Evolutionary conservation across 2,329 filamentous ascomycete genomes (phyloP), one percentile per base, ranked within the genome.

Genomic region (Epichloe brachyelytri): DNA sequence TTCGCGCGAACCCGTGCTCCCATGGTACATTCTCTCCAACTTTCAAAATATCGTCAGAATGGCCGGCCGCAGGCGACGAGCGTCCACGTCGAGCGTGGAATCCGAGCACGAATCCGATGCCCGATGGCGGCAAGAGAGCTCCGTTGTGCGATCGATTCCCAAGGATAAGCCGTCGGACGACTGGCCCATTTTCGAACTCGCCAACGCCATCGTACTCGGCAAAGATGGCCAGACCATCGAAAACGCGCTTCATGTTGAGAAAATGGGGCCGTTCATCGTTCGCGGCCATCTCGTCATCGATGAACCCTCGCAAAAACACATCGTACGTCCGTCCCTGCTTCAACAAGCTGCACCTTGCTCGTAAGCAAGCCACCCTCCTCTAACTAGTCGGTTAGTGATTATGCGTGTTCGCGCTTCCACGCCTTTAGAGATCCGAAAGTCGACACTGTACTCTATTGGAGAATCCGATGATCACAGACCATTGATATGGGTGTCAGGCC

Each of bases 171-270:
- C 71, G 49, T 62, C 68, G 12, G 70, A 79, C 57, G 66, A 79
- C 15, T 85, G 79, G 73, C 78, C 81, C 3, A 74, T 74, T 46
- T 86, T 85, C 60, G 69, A 78, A 5, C 70, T 88, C 41, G 71
- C 62, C 47, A 74, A 86, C 60, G 82, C 77, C 38, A 71, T 77
- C 17, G 73, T 87, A n/a, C 74, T 78, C 55, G 67, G 69, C 46
- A 71, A 67, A 45, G 72, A 81, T 56, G 75, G 77, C 33, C 64
- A 65, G 30, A 73, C 72, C n/a, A 62, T 78, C 3, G 77, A 75
- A 30, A 85, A 78, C 59, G 73, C 85, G 5, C 71, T 88, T 4
- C 65, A 78, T 45, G 79, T 83, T 3, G 75, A 78, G 57, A 64
- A 75, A 0, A 70, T 78, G 43, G 78, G 80, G 0, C 83, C 83